These are phyloP conservation scores for Pythium rhizo-oryzae DNA, from an alignment of 352 stramenopile species.

Conservation along the genomic window DNA sequence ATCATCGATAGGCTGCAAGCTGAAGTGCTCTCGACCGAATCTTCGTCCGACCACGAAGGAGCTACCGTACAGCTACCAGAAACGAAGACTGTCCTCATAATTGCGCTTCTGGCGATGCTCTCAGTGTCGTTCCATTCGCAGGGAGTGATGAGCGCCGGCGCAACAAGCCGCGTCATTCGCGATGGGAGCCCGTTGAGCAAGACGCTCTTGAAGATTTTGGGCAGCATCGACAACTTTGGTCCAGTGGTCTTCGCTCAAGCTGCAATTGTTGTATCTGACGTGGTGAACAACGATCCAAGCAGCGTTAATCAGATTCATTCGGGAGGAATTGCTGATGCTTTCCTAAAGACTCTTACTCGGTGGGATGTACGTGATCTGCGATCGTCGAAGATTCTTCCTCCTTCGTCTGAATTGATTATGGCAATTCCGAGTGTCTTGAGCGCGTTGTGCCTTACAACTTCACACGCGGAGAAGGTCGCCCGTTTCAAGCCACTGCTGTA, in stretches of 20 bases:
- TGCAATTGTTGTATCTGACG: conserved; percentile 92
- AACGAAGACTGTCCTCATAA: conserved; percentile 65
- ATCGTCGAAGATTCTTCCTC: conserved; percentile 58
- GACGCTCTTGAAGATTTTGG: conserved; percentile 90
- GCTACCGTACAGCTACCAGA: conserved; percentile 35
- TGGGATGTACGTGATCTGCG: conserved; percentile 71
- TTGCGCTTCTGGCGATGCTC: conserved; percentile 73
- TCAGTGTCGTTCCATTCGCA: conserved; percentile 89
- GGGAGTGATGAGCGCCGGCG: conserved; percentile 85
- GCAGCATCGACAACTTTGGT: conserved; percentile 91
- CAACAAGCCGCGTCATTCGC: conserved; percentile 86
- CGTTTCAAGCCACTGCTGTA: conserved; percentile 92
- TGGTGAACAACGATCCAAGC: conserved; percentile 97
- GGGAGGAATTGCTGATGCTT: conserved; percentile 91
- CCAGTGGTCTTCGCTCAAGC: conserved; percentile 93
- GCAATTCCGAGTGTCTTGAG: conserved; percentile 94
- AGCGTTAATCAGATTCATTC: conserved; percentile 95
- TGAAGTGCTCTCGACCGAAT: conserved; percentile 39
- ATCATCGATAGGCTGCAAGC: conserved; percentile 75
- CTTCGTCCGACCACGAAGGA: background rate
- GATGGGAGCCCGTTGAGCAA: conserved; percentile 87
- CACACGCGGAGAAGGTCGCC: conserved; percentile 89
- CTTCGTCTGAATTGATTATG: conserved; percentile 94
- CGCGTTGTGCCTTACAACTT: conserved; percentile 93
- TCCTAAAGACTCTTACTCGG: conserved; percentile 91